Evolutionary conservation across 2,329 filamentous ascomycete species (phyloP).

Genomic region (Nothopassalora personata): DNA sequence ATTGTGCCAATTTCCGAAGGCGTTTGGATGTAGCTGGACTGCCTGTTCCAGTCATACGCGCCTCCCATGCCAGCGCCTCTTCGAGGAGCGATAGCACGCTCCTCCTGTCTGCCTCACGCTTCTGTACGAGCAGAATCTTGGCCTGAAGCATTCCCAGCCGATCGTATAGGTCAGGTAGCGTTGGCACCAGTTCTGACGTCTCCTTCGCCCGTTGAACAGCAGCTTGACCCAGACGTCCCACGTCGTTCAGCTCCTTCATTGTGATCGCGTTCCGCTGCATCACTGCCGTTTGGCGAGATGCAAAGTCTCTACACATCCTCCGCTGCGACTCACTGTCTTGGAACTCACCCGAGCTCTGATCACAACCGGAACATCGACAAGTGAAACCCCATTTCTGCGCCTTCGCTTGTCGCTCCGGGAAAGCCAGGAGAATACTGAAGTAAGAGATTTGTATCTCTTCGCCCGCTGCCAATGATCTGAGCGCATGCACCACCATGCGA

Average conservation of each 20-base stretch:
- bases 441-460: constrained; percentile 23
- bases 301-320: constrained; percentile 13
- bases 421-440: constrained; percentile 20
- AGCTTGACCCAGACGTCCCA: constrained; percentile 5
- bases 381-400: constrained; percentile 20
- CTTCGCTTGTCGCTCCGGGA: constrained; percentile 15
- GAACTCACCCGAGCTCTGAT: constrained; percentile 1
- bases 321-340: constrained; percentile 5
- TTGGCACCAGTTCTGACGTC: constrained; percentile 11
- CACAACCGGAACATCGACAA: constrained; percentile 19
- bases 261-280: constrained; percentile 4
- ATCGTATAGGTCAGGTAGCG: constrained; percentile 19
- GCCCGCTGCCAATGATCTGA: constrained; percentile 12
- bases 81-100: constrained; percentile 11
- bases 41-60: constrained; percentile 15
- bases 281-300: constrained; percentile 1
- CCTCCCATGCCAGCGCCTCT: constrained; percentile 14
- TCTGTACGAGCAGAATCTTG: constrained; percentile 11
- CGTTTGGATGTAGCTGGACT: constrained; percentile 17
- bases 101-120: constrained; percentile 9
- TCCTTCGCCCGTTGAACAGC: constrained; percentile 1
- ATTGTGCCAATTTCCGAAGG: constrained; percentile 16
- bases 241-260: constrained; percentile 8
- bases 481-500: constrained; percentile 19
- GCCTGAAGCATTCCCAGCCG: constrained; percentile 17